Evolutionary conservation across 345 rosid species (phyloP), one percentile per base, ranked within the genome.

Genomic region (Pistacia vera): DNA sequence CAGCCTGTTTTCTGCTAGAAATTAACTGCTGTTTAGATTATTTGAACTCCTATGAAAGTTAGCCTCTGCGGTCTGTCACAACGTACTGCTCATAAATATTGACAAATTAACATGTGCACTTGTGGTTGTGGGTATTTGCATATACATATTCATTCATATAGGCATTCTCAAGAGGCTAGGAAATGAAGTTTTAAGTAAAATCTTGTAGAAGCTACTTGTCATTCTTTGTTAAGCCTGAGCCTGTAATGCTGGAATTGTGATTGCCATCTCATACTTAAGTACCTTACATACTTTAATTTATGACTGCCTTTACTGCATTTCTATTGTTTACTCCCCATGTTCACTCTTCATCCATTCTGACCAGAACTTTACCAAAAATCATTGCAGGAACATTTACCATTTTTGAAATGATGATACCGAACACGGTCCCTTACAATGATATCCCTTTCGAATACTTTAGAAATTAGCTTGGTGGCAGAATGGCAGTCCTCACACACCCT

Each of bases 401-500:
- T 77, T 65, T 64, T 78, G 66, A 86, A 86, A 78, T 80, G 84
- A 82, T 80, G 89, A 70, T 71, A 84, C 1, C 86, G 77, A 2
- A 66, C 84, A 4, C 87, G 84, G 64, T 84, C 89, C 66, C 86
- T 86, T 36, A 84, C 74, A 36, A 76, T 68, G 25, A 86, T 78
- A 17, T 86, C 87, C 66, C 86, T 66, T 41, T 60, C 22, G 38
- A 78, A 84, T 10, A 84, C 84, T 59, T 30, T 69, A 4, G 86
- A 86, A 41, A 84, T 80, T 18, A 82, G 83, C 73, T 78, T 86
- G 33, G 81, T 70, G 17, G 86, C 87, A 70, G 79, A 66, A 70
- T 86, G 89, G 17, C 86, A 84, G 30, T 82, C 89, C 48, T 84
- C 81, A 60, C 86, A 84, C 63, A 80, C 78, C 77, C 89, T 82